Conservation (phyloP, 305 asterid species). For the Ajuga reptans region DNA sequence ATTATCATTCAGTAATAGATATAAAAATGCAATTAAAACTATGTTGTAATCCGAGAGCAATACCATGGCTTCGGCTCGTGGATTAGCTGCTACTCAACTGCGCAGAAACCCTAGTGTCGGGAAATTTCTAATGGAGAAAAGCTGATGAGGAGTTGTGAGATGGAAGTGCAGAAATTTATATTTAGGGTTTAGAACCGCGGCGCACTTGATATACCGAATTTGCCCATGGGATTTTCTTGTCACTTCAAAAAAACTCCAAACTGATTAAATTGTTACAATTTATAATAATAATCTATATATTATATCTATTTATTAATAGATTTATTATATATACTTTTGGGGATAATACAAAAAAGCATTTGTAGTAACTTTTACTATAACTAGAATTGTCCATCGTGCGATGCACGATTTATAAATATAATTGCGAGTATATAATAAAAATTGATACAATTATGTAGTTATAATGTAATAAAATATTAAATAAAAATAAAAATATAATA, state of each 20-base stretch:
- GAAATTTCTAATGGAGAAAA: not conserved
- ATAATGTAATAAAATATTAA: too few relatives aligned
- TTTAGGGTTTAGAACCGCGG: slow-evolving; percentile 29
- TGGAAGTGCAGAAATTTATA: slow-evolving; percentile 7
- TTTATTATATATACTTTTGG: too few relatives aligned
- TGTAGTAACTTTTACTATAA: too few relatives aligned
- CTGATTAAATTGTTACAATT: too few relatives aligned
- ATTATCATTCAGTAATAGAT: not conserved
- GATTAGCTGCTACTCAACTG: slow-evolving; percentile 9
- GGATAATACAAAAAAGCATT: too few relatives aligned
- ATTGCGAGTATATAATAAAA: too few relatives aligned
- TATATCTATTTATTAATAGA: too few relatives aligned
- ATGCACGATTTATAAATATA: too few relatives aligned
- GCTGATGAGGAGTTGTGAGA: not conserved
- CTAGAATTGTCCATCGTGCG: too few relatives aligned
- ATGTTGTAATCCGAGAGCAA: not conserved
- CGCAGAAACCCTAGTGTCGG: slow-evolving; percentile 17
- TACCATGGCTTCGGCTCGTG: slow-evolving; percentile 26
- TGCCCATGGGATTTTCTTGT: not conserved
- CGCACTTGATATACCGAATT: slow-evolving; percentile 2
- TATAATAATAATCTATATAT: too few relatives aligned
- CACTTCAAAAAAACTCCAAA: not conserved
- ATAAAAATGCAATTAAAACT: not conserved
- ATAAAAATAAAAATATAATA: too few relatives aligned
- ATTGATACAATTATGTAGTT: too few relatives aligned